Conservation (phyloP, 108 stramenopile genomes). For the Skeletonema costatum region DNA sequence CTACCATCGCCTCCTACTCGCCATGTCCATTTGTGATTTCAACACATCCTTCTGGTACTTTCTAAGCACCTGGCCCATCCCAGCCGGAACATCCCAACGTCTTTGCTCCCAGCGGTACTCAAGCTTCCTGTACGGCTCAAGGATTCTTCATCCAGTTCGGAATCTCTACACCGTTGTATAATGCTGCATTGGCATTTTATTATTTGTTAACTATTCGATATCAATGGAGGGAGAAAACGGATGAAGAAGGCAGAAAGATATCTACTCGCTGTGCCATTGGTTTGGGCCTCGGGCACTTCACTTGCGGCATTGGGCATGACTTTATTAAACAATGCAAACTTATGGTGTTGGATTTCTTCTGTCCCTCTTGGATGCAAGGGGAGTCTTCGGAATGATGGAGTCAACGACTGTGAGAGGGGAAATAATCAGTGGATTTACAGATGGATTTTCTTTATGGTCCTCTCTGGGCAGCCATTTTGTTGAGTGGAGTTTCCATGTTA, state of each 20-base stretch:
- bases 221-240: constrained; percentile 22
- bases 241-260: constrained; percentile 34
- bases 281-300: constrained; percentile 25
- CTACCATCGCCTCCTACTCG: constrained; percentile 34
- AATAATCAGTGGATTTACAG: constrained; percentile 49
- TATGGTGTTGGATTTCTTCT: constrained; percentile 67
- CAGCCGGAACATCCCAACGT: constrained; percentile 29
- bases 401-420: constrained; percentile 40
- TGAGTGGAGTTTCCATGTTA: neutral
- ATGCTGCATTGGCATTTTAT: constrained; percentile 48
- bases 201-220: constrained; percentile 59
- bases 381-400: neutral
- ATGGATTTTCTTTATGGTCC: constrained; percentile 33
- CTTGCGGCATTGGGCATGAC: constrained; percentile 29
- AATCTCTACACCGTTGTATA: constrained; percentile 48
- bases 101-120: constrained; percentile 46
- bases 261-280: constrained; percentile 37
- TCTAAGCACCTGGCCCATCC: constrained; percentile 56
- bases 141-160: constrained; percentile 64
- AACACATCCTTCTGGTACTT: constrained; percentile 26
- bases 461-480: constrained; percentile 20
- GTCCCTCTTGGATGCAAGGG: constrained; percentile 39
- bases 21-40: constrained; percentile 27
- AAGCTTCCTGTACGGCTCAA: constrained; percentile 50
- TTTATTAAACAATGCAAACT: constrained; percentile 48